Percentiles rank a stretch among this genome's conserved stretches.
Conservation (phyloP, 805 yeast genomes). For the Priceomyces haplophilus region DNA sequence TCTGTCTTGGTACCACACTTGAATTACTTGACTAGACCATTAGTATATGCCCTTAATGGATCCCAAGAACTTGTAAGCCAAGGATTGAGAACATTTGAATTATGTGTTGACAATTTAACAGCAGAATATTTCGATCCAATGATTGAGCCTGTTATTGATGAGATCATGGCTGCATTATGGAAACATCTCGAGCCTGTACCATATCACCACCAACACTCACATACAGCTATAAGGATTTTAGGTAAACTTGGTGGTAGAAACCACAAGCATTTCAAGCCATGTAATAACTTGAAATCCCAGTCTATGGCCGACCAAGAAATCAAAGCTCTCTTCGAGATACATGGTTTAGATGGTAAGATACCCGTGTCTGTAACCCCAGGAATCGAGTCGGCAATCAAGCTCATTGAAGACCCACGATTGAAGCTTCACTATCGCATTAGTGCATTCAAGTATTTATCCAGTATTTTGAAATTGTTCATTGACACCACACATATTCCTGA, state of each 20-base stretch:
- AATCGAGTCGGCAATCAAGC: conserved; percentile 68
- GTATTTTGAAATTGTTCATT: conserved; percentile 66
- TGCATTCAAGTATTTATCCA: conserved; percentile 70
- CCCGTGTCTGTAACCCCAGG: conserved; percentile 84
- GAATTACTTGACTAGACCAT: conserved; percentile 82
- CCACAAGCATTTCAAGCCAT: conserved; percentile 77
- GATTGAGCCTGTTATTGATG: conserved; percentile 92
- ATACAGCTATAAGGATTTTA: conserved; percentile 85
- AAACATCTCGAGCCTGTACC: conserved; percentile 88
- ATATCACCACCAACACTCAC: conserved; percentile 91
- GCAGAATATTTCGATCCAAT: conserved; percentile 97
- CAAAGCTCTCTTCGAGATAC: conserved; percentile 63
- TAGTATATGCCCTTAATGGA: conserved; percentile 87
- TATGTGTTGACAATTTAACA: conserved; percentile 93
- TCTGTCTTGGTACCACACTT: conserved; percentile 93
- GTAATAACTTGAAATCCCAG: conserved; percentile 57
- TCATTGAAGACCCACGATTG: conserved; percentile 65
- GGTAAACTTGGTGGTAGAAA: conserved; percentile 98
- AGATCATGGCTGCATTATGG: conserved; percentile 92
- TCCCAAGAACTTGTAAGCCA: conserved; percentile 89
- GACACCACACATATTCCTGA: conserved; percentile 51
- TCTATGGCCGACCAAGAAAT: conserved; percentile 64
- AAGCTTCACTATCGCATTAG: conserved; percentile 67
- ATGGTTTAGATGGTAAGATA: conserved; percentile 58
- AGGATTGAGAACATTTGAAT: conserved; percentile 89